A percentile compares a stretch with the other conserved stretches of the same genome.
Conservation (phyloP, 371 early-diverging fungal genomes). For the Blyttiomyces sp. region DNA sequence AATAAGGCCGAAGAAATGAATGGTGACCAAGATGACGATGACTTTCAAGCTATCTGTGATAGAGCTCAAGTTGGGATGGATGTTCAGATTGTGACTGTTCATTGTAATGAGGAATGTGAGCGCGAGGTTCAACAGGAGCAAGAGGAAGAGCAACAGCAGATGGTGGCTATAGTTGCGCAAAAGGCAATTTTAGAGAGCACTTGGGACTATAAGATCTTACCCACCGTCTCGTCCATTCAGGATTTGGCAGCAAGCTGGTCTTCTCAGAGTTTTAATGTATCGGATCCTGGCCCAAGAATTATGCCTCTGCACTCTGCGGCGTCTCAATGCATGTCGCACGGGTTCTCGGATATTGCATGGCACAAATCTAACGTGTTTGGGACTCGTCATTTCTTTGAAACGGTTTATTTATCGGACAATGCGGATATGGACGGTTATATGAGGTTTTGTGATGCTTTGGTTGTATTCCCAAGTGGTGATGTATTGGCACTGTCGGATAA, state of each 20-base stretch:
- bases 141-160: not conserved
- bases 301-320: not conserved
- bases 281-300: not conserved
- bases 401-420: slow-evolving; percentile 7
- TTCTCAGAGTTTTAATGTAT: too few relatives aligned
- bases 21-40: not conserved
- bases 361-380: not conserved
- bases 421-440: not conserved
- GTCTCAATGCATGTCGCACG: not conserved
- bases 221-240: not conserved
- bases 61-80: not conserved
- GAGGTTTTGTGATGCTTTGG: not conserved
- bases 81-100: slow-evolving; percentile 1
- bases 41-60: not conserved
- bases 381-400: not conserved
- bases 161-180: not conserved
- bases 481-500: slow-evolving; percentile 6
- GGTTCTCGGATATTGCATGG: not conserved
- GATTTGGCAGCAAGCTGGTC: not conserved
- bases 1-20: not conserved
- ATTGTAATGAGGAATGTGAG: slow-evolving; percentile 16
- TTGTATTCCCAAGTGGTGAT: not conserved
- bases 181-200: not conserved
- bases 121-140: slow-evolving; percentile 11
- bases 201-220: slow-evolving; percentile 1